A percentile compares a stretch with the other conserved stretches of the same genome.
Conservation (phyloP, 2,329 filamentous ascomycete genomes). For the Pyrenophora tritici-repentis region DNA sequence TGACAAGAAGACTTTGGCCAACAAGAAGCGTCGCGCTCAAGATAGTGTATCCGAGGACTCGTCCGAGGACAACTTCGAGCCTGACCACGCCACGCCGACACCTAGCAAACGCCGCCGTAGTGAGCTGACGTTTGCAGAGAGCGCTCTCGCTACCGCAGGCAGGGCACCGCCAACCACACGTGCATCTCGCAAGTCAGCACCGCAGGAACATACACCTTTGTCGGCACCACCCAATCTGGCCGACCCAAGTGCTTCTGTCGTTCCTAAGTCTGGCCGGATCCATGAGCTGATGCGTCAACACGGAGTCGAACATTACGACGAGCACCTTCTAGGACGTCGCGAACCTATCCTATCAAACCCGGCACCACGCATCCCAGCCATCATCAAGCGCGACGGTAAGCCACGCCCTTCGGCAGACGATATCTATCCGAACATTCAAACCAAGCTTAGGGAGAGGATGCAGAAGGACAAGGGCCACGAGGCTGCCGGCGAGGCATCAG, state of each 20-base stretch:
- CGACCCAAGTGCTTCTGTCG: not conserved
- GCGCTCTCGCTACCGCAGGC: slow-evolving; percentile 6
- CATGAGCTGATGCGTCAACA: slow-evolving; percentile 2
- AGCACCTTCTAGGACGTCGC: slow-evolving; percentile 21
- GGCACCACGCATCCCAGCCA: slow-evolving; percentile 12
- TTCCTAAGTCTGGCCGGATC: not conserved
- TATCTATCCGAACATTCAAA: slow-evolving; percentile 8
- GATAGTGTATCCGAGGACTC: slow-evolving; percentile 7
- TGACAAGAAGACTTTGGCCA: slow-evolving; percentile 10
- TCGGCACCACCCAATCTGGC: not conserved
- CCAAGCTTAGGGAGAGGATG: not conserved
- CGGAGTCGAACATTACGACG: slow-evolving; percentile 10
- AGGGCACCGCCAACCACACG: slow-evolving; percentile 2
- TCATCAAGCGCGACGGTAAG: slow-evolving; percentile 8
- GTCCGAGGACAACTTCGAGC: slow-evolving; percentile 15
- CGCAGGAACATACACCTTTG: not conserved
- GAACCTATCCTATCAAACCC: slow-evolving; percentile 15
- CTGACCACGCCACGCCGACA: slow-evolving; percentile 12
- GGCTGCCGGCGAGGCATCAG: not conserved
- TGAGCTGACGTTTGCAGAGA: slow-evolving; percentile 12
- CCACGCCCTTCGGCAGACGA: slow-evolving; percentile 4
- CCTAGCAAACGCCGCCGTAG: slow-evolving; percentile 15
- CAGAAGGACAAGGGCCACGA: not conserved
- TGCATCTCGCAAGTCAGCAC: not conserved
- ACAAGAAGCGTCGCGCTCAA: not conserved